Percentiles rank a stretch among this genome's conserved stretches.
Conservation (phyloP, 2,329 filamentous ascomycete species). For the Fusarium pininemorale region DNA sequence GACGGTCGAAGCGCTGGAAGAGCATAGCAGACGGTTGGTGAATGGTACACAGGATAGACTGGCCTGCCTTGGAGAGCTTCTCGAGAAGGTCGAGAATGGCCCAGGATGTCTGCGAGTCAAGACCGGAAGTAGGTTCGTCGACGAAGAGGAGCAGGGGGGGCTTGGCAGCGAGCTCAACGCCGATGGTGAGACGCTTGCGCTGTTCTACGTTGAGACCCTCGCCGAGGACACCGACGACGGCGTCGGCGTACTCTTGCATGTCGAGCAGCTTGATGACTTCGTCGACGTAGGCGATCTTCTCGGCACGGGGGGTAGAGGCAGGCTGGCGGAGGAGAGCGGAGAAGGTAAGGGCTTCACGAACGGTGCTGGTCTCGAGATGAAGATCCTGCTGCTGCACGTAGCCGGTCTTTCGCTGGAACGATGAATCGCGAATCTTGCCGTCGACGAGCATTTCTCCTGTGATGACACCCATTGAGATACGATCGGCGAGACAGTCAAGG, state of each 20-base stretch:
- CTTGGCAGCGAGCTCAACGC: constrained; percentile 56
- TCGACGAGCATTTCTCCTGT: constrained; percentile 76
- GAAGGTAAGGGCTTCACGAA: constrained; percentile 53
- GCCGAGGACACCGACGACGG: constrained; percentile 57
- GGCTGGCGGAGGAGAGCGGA: constrained; percentile 58
- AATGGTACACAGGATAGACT: constrained; percentile 62
- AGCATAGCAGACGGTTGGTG: constrained; percentile 57
- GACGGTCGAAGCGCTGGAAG: constrained; percentile 61
- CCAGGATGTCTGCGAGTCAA: constrained; percentile 71
- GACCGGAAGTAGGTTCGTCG: constrained; percentile 64
- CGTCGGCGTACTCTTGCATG: constrained; percentile 65
- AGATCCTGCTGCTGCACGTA: constrained; percentile 76
- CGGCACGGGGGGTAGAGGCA: constrained; percentile 51
- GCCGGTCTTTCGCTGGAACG: constrained; percentile 76
- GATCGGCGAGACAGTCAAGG: constrained; percentile 70
- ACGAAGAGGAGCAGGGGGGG: constrained; percentile 61
- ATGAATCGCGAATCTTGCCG: constrained; percentile 70
- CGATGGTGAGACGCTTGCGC: constrained; percentile 61
- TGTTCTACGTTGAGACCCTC: constrained; percentile 61
- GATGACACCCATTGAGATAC: constrained; percentile 78
- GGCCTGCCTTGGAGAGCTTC: constrained; percentile 65
- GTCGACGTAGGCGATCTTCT: constrained; percentile 63
- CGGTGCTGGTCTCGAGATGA: constrained; percentile 55
- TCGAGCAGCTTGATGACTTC: constrained; percentile 63
- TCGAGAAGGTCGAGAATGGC: constrained; percentile 76